A percentile compares a stretch with the other conserved stretches of the same genome.
Evolutionary conservation across 2,329 filamentous ascomycete genomes (phyloP).

Genomic region (Botryotinia narcissicola): DNA sequence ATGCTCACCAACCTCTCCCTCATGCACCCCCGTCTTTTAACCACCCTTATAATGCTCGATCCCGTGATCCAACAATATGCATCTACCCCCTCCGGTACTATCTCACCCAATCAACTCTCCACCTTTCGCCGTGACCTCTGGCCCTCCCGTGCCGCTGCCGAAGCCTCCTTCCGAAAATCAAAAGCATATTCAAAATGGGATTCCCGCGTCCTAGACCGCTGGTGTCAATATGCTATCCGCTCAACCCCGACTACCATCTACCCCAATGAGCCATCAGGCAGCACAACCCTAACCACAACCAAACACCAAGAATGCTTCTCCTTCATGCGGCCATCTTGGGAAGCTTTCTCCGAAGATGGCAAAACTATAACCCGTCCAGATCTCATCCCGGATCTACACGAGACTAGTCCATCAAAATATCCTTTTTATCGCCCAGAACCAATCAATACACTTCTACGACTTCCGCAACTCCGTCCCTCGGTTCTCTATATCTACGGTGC

Average conservation of each 20-base stretch:
- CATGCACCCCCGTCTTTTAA: slow-evolving; percentile 77
- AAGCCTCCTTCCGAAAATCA: slow-evolving; percentile 61
- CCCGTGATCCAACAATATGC: slow-evolving; percentile 65
- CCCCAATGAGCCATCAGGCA: slow-evolving; percentile 43
- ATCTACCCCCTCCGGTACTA: slow-evolving; percentile 41
- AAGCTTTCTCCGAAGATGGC: slow-evolving; percentile 38
- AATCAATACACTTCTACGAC: slow-evolving; percentile 51
- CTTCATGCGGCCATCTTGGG: slow-evolving; percentile 62
- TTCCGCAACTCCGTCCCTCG: slow-evolving; percentile 61
- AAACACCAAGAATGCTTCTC: slow-evolving; percentile 87
- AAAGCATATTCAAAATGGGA: slow-evolving; percentile 85
- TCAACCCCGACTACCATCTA: slow-evolving; percentile 63
- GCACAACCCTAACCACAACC: slow-evolving; percentile 74
- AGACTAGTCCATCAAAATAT: slow-evolving; percentile 30
- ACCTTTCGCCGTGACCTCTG: slow-evolving; percentile 74
- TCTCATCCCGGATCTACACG: slow-evolving; percentile 3
- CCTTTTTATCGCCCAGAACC: slow-evolving; percentile 70
- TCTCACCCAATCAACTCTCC: slow-evolving; percentile 57
- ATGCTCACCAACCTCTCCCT: slow-evolving; percentile 70
- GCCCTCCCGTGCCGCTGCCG: slow-evolving; percentile 72
- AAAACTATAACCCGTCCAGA: slow-evolving; percentile 38
- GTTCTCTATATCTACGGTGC: slow-evolving; percentile 69
- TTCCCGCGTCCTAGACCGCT: slow-evolving; percentile 69
- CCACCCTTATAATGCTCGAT: slow-evolving; percentile 75
- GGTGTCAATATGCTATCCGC: slow-evolving; percentile 73